Evolutionary conservation across 1,139 yeast species (phyloP).

Genomic region (Lodderomyces parapsilosis): DNA sequence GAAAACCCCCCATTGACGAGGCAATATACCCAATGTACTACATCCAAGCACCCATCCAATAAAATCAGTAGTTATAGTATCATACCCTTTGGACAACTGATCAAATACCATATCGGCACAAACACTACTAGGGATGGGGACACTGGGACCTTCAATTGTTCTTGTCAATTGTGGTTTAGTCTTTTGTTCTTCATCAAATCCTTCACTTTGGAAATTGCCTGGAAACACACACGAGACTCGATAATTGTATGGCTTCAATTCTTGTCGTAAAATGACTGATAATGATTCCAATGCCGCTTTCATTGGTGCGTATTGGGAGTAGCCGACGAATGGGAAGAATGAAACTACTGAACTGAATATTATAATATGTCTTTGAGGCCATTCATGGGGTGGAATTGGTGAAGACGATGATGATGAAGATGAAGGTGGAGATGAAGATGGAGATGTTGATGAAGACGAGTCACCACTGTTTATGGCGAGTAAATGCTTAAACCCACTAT

Average conservation of each 20-base stretch:
- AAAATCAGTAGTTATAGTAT: slow-evolving; percentile 76
- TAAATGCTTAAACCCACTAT: slow-evolving; percentile 52
- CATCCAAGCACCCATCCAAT: slow-evolving; percentile 82
- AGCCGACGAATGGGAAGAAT: slow-evolving; percentile 87
- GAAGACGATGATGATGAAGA: too few species aligned
- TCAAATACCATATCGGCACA: slow-evolving; percentile 65
- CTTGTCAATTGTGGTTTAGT: slow-evolving; percentile 87
- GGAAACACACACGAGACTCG: slow-evolving; percentile 69
- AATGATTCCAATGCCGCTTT: slow-evolving; percentile 81
- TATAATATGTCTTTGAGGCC: slow-evolving; percentile 54
- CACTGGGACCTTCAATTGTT: slow-evolving; percentile 80
- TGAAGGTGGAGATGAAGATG: too few species aligned
- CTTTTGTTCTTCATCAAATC: slow-evolving; percentile 73
- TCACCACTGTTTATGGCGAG: slow-evolving; percentile 20
- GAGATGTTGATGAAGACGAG: too few species aligned
- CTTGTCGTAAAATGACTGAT: slow-evolving; percentile 79
- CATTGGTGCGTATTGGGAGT: slow-evolving; percentile 84
- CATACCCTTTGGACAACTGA: slow-evolving; percentile 62
- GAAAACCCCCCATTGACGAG: slow-evolving; percentile 59
- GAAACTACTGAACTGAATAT: slow-evolving; percentile 81
- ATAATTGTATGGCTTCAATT: slow-evolving; percentile 64
- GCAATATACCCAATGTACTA: slow-evolving; percentile 66
- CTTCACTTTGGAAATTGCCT: slow-evolving; percentile 90
- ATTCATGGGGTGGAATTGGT: slow-evolving; percentile 3
- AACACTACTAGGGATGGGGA: slow-evolving; percentile 62